These are phyloP conservation scores for Tolypocladium guangdongense DNA, from an alignment of 2,329 filamentous ascomycete species.

Conservation along the genomic window DNA sequence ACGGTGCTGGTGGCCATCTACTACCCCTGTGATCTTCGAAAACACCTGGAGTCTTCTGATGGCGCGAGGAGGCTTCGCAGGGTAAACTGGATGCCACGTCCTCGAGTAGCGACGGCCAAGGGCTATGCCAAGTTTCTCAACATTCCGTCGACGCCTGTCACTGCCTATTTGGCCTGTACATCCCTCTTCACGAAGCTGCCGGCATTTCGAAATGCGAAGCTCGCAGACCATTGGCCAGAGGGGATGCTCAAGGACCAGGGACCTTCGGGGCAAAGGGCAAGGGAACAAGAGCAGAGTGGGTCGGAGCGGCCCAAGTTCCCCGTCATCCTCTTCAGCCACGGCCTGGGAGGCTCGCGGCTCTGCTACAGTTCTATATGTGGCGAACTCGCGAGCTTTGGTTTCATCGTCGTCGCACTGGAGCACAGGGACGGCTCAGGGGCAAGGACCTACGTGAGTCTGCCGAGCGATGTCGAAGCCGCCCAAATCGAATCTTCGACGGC, in stretches of 20 bases:
- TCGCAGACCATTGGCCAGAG: conserved; percentile 44
- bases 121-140: conserved; percentile 53
- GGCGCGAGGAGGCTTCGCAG: conserved; percentile 35
- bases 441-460: conserved; percentile 48
- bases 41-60: conserved; percentile 7
- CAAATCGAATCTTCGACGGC: conserved; percentile 18
- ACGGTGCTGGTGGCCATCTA: conserved; percentile 56
- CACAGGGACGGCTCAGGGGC: conserved; percentile 55
- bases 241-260: conserved; percentile 22
- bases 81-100: conserved; percentile 51
- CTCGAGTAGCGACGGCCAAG: conserved; percentile 41
- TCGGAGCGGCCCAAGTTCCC: conserved; percentile 39
- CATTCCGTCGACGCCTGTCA: conserved; percentile 34
- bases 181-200: conserved; percentile 55
- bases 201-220: conserved; percentile 48
- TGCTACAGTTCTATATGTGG: conserved; percentile 53
- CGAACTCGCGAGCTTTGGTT: conserved; percentile 55
- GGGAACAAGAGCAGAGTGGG: conserved; percentile 7
- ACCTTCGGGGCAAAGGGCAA: conserved; percentile 19
- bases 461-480: conserved; percentile 24
- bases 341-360: conserved; percentile 51
- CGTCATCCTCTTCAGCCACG: conserved; percentile 55
- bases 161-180: conserved; percentile 43
- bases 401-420: conserved; percentile 53
- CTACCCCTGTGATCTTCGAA: conserved; percentile 43